phyloP scores from a whole-genome alignment of 139 green algal genomes.

The Tetradesmus obliquus region DNA sequence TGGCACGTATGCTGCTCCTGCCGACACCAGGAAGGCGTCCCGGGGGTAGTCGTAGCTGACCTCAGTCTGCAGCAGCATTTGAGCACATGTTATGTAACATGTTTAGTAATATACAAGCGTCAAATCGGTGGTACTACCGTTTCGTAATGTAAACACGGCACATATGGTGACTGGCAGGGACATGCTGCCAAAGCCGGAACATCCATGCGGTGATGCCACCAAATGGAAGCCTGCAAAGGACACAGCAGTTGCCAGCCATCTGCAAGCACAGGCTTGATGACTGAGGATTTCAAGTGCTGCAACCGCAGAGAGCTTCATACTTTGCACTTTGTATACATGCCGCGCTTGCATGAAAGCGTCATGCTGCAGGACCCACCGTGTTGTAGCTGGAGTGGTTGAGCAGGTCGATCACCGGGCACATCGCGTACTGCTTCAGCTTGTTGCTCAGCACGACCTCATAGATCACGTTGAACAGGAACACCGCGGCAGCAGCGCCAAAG shows the following conservation, averaged over 20 bases:
- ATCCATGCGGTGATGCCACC: neutral
- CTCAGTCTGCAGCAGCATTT: slow-evolving; percentile 52
- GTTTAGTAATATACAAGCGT: too few relatives aligned
- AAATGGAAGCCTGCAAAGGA: too few relatives aligned
- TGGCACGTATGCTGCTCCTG: slow-evolving; percentile 40
- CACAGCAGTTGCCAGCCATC: too few relatives aligned
- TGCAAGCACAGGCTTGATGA: too few relatives aligned
- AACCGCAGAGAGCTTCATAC: too few relatives aligned
- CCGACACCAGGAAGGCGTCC: slow-evolving; percentile 62
- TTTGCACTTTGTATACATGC: neutral
- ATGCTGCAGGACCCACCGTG: slow-evolving; percentile 36
- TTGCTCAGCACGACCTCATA: slow-evolving; percentile 67
- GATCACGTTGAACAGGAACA: slow-evolving; percentile 73
- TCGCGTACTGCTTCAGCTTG: slow-evolving; percentile 67
- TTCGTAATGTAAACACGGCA: too few relatives aligned
- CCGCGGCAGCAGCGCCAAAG: slow-evolving; percentile 60
- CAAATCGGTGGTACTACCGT: too few relatives aligned
- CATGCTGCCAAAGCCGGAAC: neutral
- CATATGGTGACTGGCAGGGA: too few relatives aligned
- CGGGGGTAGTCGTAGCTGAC: slow-evolving; percentile 74
- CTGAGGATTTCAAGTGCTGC: too few relatives aligned
- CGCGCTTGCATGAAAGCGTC: neutral
- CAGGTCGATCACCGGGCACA: slow-evolving; percentile 74
- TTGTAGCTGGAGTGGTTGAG: slow-evolving; percentile 66
- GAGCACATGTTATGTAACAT: neutral